These are phyloP conservation scores for Letharia lupina DNA, from an alignment of 495 filamentous ascomycete genomes.

Conservation along the genomic window DNA sequence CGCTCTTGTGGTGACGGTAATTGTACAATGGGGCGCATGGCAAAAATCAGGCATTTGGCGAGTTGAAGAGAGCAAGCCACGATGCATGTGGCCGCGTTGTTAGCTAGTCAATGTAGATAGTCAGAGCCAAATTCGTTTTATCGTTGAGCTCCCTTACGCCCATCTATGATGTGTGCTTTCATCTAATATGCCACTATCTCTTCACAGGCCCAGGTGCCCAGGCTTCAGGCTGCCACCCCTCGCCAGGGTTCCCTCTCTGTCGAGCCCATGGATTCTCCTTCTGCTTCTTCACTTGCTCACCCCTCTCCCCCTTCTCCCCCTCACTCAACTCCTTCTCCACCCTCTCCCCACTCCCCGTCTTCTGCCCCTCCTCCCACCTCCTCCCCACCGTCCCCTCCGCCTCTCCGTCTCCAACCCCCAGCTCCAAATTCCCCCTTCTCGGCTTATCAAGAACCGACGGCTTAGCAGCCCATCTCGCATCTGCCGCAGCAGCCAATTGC, in stretches of 20 bases:
- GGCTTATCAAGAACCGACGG: conserved; percentile 54
- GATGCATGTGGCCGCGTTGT: conserved; percentile 2
- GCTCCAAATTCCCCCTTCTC: conserved; percentile 26
- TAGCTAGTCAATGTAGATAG: conserved; percentile 11
- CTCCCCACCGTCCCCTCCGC: conserved; percentile 24
- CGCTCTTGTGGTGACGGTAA: neutral
- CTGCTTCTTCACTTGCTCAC: conserved; percentile 17
- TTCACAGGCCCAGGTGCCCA: conserved; percentile 49
- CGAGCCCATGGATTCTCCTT: conserved; percentile 47
- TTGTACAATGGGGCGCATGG: conserved; percentile 10
- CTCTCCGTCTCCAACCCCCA: conserved; percentile 28
- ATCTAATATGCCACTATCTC: neutral
- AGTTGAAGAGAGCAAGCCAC: conserved; percentile 7
- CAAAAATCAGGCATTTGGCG: conserved; percentile 3
- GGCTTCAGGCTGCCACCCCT: conserved; percentile 67
- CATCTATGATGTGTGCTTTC: neutral
- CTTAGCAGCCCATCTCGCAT: conserved; percentile 79
- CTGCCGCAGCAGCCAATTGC: conserved; percentile 64
- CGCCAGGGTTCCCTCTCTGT: conserved; percentile 47
- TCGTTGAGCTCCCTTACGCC: neutral
- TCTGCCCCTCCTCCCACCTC: conserved; percentile 21
- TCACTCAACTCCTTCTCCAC: conserved; percentile 25
- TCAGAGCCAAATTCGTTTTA: neutral
- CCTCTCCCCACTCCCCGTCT: conserved; percentile 11
- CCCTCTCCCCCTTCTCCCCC: conserved; percentile 22